Conservation (phyloP, 1,139 yeast species). For the Debaryomycetaceae sp. region DNA sequence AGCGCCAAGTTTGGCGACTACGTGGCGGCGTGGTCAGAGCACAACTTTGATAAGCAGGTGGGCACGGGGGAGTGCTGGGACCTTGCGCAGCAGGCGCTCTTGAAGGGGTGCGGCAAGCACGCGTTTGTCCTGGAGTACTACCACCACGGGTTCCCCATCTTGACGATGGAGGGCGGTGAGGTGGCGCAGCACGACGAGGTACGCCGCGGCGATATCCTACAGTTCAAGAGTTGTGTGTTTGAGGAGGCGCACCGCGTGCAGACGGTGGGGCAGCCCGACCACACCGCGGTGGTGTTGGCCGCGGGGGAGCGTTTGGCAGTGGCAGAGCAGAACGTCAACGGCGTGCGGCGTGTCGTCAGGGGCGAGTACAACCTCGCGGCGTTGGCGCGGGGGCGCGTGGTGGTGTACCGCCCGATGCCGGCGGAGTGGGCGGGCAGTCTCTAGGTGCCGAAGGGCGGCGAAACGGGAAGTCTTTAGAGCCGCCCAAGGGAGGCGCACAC, state of each 20-base stretch:
- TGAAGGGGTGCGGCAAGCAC: conserved; percentile 55
- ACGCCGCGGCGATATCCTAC: conserved; percentile 40
- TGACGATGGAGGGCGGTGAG: conserved; percentile 28
- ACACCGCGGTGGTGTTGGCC: conserved; percentile 56
- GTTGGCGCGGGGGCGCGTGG: conserved; percentile 45
- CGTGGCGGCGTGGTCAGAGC: conserved; percentile 64
- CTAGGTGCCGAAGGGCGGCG: too few species aligned
- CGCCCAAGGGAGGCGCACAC: too few species aligned
- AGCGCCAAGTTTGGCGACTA: conserved; percentile 46
- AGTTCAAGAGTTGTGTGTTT: conserved; percentile 41
- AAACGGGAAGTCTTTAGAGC: too few species aligned
- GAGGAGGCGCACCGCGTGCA: conserved; percentile 23
- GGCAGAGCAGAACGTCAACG: conserved; percentile 61
- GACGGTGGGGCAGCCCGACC: conserved; percentile 60
- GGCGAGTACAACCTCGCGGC: conserved; percentile 42
- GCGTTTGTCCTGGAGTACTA: conserved; percentile 56
- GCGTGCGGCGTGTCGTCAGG: conserved; percentile 42
- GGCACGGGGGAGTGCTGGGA: conserved; percentile 83
- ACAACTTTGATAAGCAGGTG: conserved; percentile 48
- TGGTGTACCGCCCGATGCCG: conserved; percentile 54
- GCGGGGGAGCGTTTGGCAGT: conserved; percentile 32
- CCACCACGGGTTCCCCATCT: conserved; percentile 57
- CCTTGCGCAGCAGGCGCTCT: conserved; percentile 60
- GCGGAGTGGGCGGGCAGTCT: conserved; percentile 44
- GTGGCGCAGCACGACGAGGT: conserved; percentile 30